Conservation (phyloP, 768 basidiomycete genomes). For the Pholiota microspora region DNA sequence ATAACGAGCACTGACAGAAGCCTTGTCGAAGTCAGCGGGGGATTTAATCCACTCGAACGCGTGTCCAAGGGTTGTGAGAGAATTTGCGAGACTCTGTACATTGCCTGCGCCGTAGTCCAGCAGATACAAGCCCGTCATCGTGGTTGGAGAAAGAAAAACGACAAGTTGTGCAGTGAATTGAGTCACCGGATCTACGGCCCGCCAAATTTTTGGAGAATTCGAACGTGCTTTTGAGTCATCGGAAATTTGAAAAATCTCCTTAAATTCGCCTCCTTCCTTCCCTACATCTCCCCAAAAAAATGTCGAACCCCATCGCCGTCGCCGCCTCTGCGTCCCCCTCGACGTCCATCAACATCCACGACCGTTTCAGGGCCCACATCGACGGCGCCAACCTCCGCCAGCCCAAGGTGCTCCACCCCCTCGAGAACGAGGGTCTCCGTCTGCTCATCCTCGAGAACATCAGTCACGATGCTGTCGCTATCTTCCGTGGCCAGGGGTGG, state of each 20-base stretch:
- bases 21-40: constrained; percentile 80
- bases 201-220: constrained; percentile 10
- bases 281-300: not conserved
- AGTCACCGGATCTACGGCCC: constrained; percentile 22
- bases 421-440: constrained; percentile 76
- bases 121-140: constrained; percentile 64
- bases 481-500: constrained; percentile 82
- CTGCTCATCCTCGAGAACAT: constrained; percentile 94
- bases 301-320: constrained; percentile 41
- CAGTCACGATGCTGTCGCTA: constrained; percentile 82
- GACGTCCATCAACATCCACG: constrained; percentile 38
- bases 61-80: constrained; percentile 80
- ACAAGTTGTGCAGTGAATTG: too few relatives aligned
- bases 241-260: not conserved
- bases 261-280: not conserved
- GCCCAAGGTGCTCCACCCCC: constrained; percentile 75
- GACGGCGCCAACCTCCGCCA: constrained; percentile 40
- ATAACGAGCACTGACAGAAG: constrained; percentile 65
- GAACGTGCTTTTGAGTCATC: constrained; percentile 20
- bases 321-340: constrained; percentile 55
- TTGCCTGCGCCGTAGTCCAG: constrained; percentile 98
- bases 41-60: constrained; percentile 85
- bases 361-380: constrained; percentile 31
- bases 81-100: constrained; percentile 91
- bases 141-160: constrained; percentile 11